phyloP scores from a whole-genome alignment of 768 basidiomycete genomes.

The Lentinula edodes region DNA sequence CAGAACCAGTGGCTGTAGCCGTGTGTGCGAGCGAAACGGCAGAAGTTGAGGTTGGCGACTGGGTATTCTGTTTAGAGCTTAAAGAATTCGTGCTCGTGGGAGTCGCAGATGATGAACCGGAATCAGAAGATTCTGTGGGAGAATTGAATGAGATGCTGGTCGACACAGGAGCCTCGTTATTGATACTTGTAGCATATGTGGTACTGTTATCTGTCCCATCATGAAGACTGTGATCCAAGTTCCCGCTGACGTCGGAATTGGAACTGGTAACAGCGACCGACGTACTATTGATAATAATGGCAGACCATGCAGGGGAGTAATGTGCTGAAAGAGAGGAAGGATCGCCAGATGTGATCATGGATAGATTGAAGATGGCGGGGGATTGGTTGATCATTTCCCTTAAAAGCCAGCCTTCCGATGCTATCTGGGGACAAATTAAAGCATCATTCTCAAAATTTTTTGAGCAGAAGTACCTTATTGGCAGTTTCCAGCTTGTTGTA shows the following conservation, averaged over 20 bases:
- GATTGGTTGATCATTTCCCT: not conserved
- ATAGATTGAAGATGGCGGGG: constrained; percentile 4
- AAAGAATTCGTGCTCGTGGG: not conserved
- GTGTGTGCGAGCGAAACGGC: not conserved
- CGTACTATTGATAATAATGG: constrained; percentile 1
- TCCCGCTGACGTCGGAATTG: not conserved
- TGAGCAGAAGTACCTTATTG: not conserved
- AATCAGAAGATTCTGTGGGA: not conserved
- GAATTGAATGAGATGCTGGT: not conserved
- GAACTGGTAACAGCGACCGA: not conserved
- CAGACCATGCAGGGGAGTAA: constrained; percentile 1
- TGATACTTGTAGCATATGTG: not conserved
- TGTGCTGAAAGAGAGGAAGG: not conserved
- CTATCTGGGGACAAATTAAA: not conserved
- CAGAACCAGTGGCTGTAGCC: constrained; percentile 5
- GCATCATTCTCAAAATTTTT: not conserved
- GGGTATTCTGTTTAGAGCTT: not conserved
- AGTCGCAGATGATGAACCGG: not conserved
- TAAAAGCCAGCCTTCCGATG: not conserved
- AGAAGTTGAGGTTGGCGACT: not conserved
- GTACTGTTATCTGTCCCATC: not conserved
- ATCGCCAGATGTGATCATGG: constrained; percentile 1
- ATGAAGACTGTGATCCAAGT: not conserved
- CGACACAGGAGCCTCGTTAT: not conserved
- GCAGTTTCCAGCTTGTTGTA: not conserved